phyloP scores from a whole-genome alignment of 2,329 filamentous ascomycete genomes.

The Claviceps purpurea region DNA sequence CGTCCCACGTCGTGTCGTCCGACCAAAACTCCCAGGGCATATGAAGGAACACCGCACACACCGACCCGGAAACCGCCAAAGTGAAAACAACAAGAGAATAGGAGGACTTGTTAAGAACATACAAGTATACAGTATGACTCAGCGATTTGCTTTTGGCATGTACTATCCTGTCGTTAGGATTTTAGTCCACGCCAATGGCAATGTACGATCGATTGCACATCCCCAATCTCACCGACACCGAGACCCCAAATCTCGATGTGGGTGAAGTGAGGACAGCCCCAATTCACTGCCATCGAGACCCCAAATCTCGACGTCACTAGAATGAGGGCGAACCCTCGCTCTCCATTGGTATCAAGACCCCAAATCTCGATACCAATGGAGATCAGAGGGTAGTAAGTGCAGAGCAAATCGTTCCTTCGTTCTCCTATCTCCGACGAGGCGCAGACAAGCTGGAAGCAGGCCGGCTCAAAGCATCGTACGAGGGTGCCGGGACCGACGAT shows the following conservation, averaged over 20 bases:
- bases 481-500: slow-evolving; percentile 34
- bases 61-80: neutral
- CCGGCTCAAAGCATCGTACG: slow-evolving; percentile 37
- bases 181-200: too few relatives aligned
- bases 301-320: too few relatives aligned
- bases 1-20: slow-evolving; percentile 8
- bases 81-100: neutral
- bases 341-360: too few relatives aligned
- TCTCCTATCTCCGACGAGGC: slow-evolving; percentile 22
- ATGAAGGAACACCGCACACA: neutral
- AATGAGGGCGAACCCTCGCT: too few relatives aligned
- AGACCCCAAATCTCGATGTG: too few relatives aligned
- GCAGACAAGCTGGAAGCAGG: slow-evolving; percentile 31
- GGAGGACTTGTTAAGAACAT: slow-evolving; percentile 17
- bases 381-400: too few relatives aligned
- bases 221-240: too few relatives aligned
- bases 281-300: too few relatives aligned
- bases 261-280: too few relatives aligned
- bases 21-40: slow-evolving; percentile 5
- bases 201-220: too few relatives aligned
- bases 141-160: neutral
- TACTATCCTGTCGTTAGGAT: too few relatives aligned
- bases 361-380: too few relatives aligned
- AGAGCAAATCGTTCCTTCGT: neutral
- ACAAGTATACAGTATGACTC: slow-evolving; percentile 20